Evolutionary conservation across 208 protist species (phyloP).

Genomic region (Leishmania braziliensis): DNA sequence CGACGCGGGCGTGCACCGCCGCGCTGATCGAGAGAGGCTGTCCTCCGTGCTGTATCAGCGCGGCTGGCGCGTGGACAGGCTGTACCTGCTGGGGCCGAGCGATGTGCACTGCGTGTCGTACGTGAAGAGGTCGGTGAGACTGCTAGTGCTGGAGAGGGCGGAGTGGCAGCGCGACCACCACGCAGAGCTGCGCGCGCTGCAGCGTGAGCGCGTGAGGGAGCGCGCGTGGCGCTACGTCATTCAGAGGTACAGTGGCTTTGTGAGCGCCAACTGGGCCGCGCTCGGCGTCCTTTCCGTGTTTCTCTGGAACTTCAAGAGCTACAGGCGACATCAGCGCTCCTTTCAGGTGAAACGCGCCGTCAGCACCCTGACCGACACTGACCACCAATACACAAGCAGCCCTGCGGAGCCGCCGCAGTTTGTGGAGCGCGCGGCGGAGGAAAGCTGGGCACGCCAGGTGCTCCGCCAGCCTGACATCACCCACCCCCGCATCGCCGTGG

Average conservation of each 20-base stretch:
- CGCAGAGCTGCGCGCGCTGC: conserved; percentile 51
- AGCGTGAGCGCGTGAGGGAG: conserved; percentile 73
- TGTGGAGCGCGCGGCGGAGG: conserved; percentile 64
- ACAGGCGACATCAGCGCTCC: conserved; percentile 49
- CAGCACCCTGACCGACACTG: conserved; percentile 55
- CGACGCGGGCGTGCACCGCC: conserved; percentile 38
- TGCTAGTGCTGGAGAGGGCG: conserved; percentile 64
- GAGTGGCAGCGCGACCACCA: conserved; percentile 69
- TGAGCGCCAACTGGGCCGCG: conserved; percentile 65
- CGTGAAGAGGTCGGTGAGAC: conserved; percentile 55
- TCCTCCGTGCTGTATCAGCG: conserved; percentile 59
- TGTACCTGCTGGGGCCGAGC: conserved; percentile 50
- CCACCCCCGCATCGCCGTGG: conserved; percentile 64
- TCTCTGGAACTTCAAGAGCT: conserved; percentile 76
- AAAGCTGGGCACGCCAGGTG: conserved; percentile 73
- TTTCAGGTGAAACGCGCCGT: conserved; percentile 74
- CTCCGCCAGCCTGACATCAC: conserved; percentile 68
- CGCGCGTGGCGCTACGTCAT: conserved; percentile 64
- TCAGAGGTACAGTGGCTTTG: conserved; percentile 73
- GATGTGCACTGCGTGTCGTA: conserved; percentile 62
- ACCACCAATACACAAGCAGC: conserved; percentile 23
- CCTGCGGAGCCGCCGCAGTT: conserved; percentile 26
- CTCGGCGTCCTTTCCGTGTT: conserved; percentile 73
- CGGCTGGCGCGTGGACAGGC: conserved; percentile 57
- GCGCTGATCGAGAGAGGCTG: conserved; percentile 49